Base-by-base conservation (phyloP, 2,329 filamentous ascomycete species). In the Trematosphaeria pertusa region DNA sequence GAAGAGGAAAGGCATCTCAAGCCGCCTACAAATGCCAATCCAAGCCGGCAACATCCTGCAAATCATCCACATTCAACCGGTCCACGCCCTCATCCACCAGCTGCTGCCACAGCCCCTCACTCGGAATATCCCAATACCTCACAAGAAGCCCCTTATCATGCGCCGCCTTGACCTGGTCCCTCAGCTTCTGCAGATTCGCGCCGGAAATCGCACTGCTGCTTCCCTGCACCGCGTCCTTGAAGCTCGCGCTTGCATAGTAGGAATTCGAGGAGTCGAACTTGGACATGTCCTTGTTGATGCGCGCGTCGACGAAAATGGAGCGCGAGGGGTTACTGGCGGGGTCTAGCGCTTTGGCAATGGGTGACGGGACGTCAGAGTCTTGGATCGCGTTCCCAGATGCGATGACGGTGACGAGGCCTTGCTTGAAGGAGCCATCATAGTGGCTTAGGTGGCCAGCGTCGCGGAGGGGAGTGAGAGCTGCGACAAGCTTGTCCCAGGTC, bases 121-220 rank as follows among this genome's bases (percentile, higher is more conserved):
- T 74, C 76, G 86, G 6, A 71, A 72, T 0, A 83, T 82, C 80
- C 83, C 82, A 87, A 59, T 86, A 87, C 43, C 84, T 69, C 1
- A 78, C 77, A 34, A 70, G 69, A 48, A 87, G 83, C 0, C 82
- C 82, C 54, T 76, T 80, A 5, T 61, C 67, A 51, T 79, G 77
- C 3, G 83, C 84, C 0, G 65, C 63, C 0, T 59, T 60, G 12
- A 86, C 73, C 64, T 85, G 83, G 3, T 56, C 62, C 24, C 75
- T 67, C 50, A 85, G 61, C 20, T 71, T 62, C 12, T 67, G 68
- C 17, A 79, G 68, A 40, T 73, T 75, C 31, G 77, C 58, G 4
- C 59, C 51, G 1, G 46, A 43, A 20, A 53, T 43, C n/a, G 17
- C 38, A 2, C 46, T 44, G 2, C 19, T 31, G 4, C 43, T 43